Conservation (phyloP, 2,329 filamentous ascomycete genomes). For the Anthostomella pinea region DNA sequence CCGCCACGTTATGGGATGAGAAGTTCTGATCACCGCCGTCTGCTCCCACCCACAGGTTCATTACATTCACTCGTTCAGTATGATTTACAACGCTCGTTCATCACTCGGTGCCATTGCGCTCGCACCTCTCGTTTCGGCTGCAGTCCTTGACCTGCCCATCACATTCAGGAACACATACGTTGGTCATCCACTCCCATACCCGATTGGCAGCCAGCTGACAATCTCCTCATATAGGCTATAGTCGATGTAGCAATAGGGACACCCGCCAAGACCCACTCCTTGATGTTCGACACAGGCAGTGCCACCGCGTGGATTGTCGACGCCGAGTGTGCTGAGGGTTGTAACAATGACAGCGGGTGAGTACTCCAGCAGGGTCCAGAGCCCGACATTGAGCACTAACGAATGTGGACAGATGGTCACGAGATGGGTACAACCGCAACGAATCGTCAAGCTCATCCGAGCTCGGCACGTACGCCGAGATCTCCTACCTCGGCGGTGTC, state of each 20-base stretch:
- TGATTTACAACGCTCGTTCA: no score
- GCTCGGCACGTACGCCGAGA: slow-evolving; percentile 20
- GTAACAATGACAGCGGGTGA: slow-evolving; percentile 24
- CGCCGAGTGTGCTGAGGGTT: slow-evolving; percentile 23
- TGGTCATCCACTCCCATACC: slow-evolving; percentile 1
- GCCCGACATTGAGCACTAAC: background rate
- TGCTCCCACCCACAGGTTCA: no score
- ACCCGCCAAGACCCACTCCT: slow-evolving; percentile 24
- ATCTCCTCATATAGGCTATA: slow-evolving; percentile 3
- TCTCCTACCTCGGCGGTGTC: slow-evolving; percentile 32
- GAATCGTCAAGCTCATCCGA: slow-evolving; percentile 25
- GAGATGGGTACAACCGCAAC: slow-evolving; percentile 28
- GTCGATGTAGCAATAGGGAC: slow-evolving; percentile 27
- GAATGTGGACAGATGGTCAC: slow-evolving; percentile 17
- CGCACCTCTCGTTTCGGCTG: slow-evolving; percentile 5
- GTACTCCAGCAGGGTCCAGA: background rate
- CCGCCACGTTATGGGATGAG: no score
- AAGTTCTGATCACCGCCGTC: no score
- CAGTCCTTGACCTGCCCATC: slow-evolving; percentile 13
- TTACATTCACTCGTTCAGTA: no score
- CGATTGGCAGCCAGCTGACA: slow-evolving; percentile 1
- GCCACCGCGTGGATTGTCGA: slow-evolving; percentile 34
- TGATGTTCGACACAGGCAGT: slow-evolving; percentile 37
- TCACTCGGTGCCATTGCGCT: slow-evolving; percentile 5
- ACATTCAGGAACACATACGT: slow-evolving; percentile 13